Percentiles rank a stretch among this genome's conserved stretches.
These are phyloP conservation scores for Scedosporium apiospermum DNA, from an alignment of 2,329 filamentous ascomycete genomes.

Conservation along the genomic window DNA sequence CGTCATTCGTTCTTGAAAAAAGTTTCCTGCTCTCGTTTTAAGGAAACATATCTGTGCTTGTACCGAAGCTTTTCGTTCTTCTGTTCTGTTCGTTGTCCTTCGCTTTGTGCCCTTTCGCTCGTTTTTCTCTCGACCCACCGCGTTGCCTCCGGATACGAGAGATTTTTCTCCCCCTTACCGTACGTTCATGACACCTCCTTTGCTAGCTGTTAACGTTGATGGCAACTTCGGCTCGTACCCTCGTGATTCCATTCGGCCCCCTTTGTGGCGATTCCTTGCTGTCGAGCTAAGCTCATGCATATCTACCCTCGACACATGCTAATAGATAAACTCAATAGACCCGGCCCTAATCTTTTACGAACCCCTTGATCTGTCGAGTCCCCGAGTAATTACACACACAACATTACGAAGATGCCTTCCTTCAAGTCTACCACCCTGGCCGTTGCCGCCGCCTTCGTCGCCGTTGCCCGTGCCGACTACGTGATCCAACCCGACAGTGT, in stretches of 20 bases:
- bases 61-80: background rate
- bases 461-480: constrained; percentile 46
- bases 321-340: background rate
- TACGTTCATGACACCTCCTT: constrained; percentile 7
- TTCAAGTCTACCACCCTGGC: constrained; percentile 44
- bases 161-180: constrained; percentile 9
- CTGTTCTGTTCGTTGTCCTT: background rate
- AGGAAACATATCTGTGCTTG: background rate
- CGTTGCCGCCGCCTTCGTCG: constrained; percentile 41
- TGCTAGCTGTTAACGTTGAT: background rate
- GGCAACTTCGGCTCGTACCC: background rate
- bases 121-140: background rate
- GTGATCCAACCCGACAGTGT: constrained; percentile 55
- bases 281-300: background rate
- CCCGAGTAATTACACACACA: background rate
- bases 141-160: background rate
- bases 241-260: background rate
- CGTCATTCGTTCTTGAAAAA: background rate
- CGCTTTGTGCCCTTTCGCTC: background rate
- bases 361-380: background rate
- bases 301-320: background rate
- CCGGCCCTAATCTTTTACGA: background rate
- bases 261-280: background rate
- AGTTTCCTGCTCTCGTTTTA: background rate
- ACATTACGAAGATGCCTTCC: constrained; percentile 37